phyloP scores from a whole-genome alignment of 2,329 filamentous ascomycete genomes.

The Ascochyta pisi region DNA sequence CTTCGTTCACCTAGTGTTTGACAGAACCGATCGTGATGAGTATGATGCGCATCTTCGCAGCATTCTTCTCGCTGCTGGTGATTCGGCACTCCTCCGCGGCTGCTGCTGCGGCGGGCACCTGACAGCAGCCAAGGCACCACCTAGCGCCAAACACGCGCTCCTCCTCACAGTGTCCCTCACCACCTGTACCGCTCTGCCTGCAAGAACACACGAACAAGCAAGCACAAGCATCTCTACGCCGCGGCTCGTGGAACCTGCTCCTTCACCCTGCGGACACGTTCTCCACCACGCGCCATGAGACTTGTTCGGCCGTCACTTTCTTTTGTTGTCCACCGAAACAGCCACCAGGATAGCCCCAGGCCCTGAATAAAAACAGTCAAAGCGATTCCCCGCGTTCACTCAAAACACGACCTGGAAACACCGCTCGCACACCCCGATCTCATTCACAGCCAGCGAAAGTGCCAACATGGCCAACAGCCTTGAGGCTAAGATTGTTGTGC shows the following conservation, averaged over 20 bases:
- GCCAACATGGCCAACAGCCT: constrained; percentile 59
- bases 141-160: constrained; percentile 34
- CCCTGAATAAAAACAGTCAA: constrained; percentile 7
- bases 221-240: constrained; percentile 9
- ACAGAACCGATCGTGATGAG: constrained; percentile 21
- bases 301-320: constrained; percentile 31
- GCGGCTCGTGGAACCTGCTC: constrained; percentile 21
- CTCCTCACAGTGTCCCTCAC: constrained; percentile 26
- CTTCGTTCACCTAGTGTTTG: constrained; percentile 5
- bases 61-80: constrained; percentile 16
- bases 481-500: constrained; percentile 82
- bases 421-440: neutral
- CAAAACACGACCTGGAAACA: neutral
- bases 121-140: constrained; percentile 36
- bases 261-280: constrained; percentile 16
- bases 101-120: constrained; percentile 33
- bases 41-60: constrained; percentile 14
- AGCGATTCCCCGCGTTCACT: neutral
- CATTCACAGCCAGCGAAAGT: neutral
- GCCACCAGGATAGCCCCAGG: constrained; percentile 14
- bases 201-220: neutral
- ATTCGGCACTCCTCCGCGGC: constrained; percentile 22
- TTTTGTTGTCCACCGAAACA: constrained; percentile 22
- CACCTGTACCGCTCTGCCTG: constrained; percentile 2
- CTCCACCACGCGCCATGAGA: constrained; percentile 39